These are phyloP conservation scores for Penstemon newberryi DNA, from an alignment of 257 asterid genomes.

Conservation along the genomic window DNA sequence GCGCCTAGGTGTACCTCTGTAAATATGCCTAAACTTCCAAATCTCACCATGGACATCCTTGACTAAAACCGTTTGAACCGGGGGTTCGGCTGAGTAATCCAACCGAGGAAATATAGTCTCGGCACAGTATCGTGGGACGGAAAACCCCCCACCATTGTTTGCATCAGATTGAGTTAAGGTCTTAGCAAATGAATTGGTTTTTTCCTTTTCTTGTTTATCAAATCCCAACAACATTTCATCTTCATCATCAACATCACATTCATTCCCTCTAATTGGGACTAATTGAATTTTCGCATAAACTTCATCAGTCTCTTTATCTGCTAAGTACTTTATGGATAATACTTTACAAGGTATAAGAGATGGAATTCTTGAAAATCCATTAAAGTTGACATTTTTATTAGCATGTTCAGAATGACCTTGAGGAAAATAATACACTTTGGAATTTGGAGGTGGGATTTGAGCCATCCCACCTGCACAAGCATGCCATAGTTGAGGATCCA, in stretches of 20 bases:
- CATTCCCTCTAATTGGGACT: slow-evolving; percentile 44
- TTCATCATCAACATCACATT: slow-evolving; percentile 34
- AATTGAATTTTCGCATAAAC: slow-evolving; percentile 63
- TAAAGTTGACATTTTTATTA: slow-evolving; percentile 46
- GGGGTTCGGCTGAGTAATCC: slow-evolving; percentile 81
- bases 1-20: slow-evolving; percentile 77
- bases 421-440: slow-evolving; percentile 68
- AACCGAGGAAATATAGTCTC: slow-evolving; percentile 78
- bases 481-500: slow-evolving; percentile 83
- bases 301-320: slow-evolving; percentile 72
- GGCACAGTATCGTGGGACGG: slow-evolving; percentile 81
- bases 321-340: slow-evolving; percentile 54
- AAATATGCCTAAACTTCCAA: slow-evolving; percentile 80
- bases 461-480: slow-evolving; percentile 95
- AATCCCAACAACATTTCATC: slow-evolving; percentile 35
- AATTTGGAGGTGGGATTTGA: slow-evolving; percentile 54
- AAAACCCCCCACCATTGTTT: slow-evolving; percentile 82
- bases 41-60: slow-evolving; percentile 69
- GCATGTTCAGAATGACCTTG: slow-evolving; percentile 84
- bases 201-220: slow-evolving; percentile 54
- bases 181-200: slow-evolving; percentile 66
- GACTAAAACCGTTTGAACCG: slow-evolving; percentile 71
- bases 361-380: slow-evolving; percentile 46
- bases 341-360: slow-evolving; percentile 53
- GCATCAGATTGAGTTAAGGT: slow-evolving; percentile 85